A percentile compares a stretch with the other conserved stretches of the same genome.
Conservation (phyloP, 2,329 filamentous ascomycete genomes). For the Diaporthe nobilis region DNA sequence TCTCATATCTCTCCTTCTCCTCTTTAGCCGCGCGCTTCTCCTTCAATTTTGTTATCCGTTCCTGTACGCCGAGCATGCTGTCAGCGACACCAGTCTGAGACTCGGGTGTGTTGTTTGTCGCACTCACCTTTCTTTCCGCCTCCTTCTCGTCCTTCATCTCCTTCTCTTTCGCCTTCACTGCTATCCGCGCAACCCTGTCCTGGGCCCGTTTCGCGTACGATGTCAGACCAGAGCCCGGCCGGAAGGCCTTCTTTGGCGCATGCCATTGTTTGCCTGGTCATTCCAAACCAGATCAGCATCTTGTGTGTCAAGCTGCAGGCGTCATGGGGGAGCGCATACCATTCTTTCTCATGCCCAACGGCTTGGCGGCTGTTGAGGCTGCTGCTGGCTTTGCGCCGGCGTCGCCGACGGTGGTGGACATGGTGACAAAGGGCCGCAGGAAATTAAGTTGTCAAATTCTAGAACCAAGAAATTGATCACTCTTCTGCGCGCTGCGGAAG, state of each 20-base stretch:
- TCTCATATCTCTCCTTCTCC: conserved; percentile 92
- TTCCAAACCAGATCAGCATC: conserved; percentile 28
- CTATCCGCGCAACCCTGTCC: conserved; percentile 76
- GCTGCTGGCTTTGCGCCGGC: conserved; percentile 50
- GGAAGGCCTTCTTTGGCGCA: conserved; percentile 84
- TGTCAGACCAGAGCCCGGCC: conserved; percentile 82
- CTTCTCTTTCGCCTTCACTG: conserved; percentile 93
- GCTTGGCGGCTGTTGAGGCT: conserved; percentile 54
- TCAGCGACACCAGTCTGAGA: conserved; percentile 21
- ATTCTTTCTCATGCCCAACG: conserved; percentile 84
- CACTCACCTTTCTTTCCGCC: conserved; percentile 81
- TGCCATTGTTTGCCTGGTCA: conserved; percentile 94
- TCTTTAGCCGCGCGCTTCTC: conserved; percentile 91
- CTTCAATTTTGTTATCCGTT: conserved; percentile 83
- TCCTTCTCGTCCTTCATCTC: conserved; percentile 98
- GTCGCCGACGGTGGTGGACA: conserved; percentile 57
- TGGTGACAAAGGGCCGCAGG: conserved; percentile 48
- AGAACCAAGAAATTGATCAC: neutral
- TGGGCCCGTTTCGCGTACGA: conserved; percentile 84
- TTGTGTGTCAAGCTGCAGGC: neutral
- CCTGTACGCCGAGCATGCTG: conserved; percentile 61
- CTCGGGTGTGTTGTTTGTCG: conserved; percentile 29
- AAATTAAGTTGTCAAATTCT: conserved; percentile 28
- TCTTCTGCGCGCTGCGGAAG: conserved; percentile 19
- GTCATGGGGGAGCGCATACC: conserved; percentile 65